Evolutionary conservation across 1,139 yeast species (phyloP).

Genomic region (Komagataea norvegica): DNA sequence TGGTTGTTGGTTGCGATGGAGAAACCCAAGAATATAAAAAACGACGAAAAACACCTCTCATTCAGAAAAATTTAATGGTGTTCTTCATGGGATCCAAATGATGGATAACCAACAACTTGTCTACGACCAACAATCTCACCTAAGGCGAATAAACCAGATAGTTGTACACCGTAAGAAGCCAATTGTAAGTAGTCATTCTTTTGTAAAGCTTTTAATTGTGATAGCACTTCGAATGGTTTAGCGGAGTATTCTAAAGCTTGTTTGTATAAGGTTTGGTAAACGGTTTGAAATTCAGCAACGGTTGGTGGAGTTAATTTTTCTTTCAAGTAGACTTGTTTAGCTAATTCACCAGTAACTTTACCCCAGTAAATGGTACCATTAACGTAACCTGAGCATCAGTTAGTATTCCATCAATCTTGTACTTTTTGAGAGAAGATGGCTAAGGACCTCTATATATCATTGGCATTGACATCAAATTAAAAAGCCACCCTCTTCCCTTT

Average conservation of each 20-base stretch:
- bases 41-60: background rate
- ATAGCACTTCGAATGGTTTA: slow-evolving; percentile 38
- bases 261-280: slow-evolving; percentile 53
- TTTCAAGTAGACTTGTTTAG: slow-evolving; percentile 83
- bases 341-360: slow-evolving; percentile 83
- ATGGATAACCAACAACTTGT: slow-evolving; percentile 79
- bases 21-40: slow-evolving; percentile 3
- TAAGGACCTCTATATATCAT: background rate
- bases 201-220: slow-evolving; percentile 41
- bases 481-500: slow-evolving; percentile 1
- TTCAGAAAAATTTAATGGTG: slow-evolving; percentile 8
- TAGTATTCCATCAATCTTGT: no score
- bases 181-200: slow-evolving; percentile 61
- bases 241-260: slow-evolving; percentile 38
- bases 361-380: slow-evolving; percentile 75
- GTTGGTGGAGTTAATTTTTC: slow-evolving; percentile 95
- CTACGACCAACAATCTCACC: slow-evolving; percentile 99
- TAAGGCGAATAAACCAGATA: slow-evolving; percentile 85
- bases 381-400: slow-evolving; percentile 26
- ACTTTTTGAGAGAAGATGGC: no score
- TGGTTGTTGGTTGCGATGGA: background rate
- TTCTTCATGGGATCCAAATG: slow-evolving; percentile 20
- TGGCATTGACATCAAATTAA: background rate
- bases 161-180: slow-evolving; percentile 75
- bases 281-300: slow-evolving; percentile 69